Evolutionary conservation across 1,284 basidiomycete genomes (phyloP).

Genomic region (Malassezia nana): DNA sequence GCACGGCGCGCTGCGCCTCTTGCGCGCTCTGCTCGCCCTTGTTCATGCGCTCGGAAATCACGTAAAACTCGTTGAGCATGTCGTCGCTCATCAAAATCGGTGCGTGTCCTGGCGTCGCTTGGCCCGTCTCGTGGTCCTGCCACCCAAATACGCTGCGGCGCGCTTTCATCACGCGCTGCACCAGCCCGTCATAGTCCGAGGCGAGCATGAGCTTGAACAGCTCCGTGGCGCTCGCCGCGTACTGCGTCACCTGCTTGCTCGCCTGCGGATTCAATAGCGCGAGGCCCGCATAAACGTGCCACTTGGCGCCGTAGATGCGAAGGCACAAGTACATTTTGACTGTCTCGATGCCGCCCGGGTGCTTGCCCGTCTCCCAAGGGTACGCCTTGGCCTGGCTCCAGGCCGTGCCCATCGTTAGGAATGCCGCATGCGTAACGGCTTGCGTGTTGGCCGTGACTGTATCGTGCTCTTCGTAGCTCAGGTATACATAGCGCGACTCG

Average conservation of each 20-base stretch:
- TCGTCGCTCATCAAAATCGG: conserved; percentile 79
- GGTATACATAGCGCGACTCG: conserved; percentile 70
- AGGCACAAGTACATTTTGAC: conserved; percentile 87
- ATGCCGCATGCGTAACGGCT: conserved; percentile 93
- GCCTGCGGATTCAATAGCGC: conserved; percentile 95
- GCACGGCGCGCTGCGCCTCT: conserved; percentile 2
- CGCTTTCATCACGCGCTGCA: conserved; percentile 63
- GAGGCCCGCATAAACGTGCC: conserved; percentile 97
- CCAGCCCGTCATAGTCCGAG: conserved; percentile 57
- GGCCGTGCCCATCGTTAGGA: conserved; percentile 97
- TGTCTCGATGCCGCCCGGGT: conserved; percentile 95
- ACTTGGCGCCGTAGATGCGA: conserved; percentile 91
- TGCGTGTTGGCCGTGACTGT: conserved; percentile 94
- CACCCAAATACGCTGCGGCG: conserved; percentile 68
- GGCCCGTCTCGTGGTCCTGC: conserved; percentile 34
- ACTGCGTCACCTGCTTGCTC: conserved; percentile 73
- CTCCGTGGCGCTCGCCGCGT: conserved; percentile 70
- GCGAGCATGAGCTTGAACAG: conserved; percentile 93
- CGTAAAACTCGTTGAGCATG: conserved; percentile 76
- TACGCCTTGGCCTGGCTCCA: conserved; percentile 72
- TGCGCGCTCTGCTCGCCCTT: not conserved
- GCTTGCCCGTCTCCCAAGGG: conserved; percentile 85
- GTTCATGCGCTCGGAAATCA: conserved; percentile 54
- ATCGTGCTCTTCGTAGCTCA: conserved; percentile 92
- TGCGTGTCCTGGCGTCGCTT: conserved; percentile 1